Conservation (phyloP, 2,329 filamentous ascomycete species). For the Nannizziopsis barbatae region DNA sequence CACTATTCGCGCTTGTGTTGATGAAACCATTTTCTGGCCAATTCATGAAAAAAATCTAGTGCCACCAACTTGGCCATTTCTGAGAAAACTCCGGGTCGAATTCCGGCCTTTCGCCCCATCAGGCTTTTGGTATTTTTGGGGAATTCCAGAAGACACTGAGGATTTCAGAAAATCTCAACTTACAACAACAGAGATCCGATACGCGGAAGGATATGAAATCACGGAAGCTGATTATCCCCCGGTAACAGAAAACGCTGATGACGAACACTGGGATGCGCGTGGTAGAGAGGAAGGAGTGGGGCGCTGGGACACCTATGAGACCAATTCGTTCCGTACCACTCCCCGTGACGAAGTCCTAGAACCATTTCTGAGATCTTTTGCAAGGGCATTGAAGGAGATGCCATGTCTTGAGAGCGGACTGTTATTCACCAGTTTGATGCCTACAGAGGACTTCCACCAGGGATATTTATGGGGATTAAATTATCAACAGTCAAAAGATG, state of each 20-base stretch:
- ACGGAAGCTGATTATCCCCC: conserved; percentile 8
- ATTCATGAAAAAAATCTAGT: conserved; percentile 18
- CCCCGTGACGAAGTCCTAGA: conserved; percentile 10
- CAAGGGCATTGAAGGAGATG: conserved; percentile 11
- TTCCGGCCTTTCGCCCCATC: conserved; percentile 9
- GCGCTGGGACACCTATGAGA: not conserved
- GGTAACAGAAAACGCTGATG: conserved; percentile 2
- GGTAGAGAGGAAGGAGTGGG: not conserved
- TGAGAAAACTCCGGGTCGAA: conserved; percentile 6
- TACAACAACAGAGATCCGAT: conserved; percentile 3
- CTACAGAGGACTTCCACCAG: not conserved
- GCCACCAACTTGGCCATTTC: conserved; percentile 6
- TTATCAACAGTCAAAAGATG: conserved; percentile 2
- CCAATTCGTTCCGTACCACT: conserved; percentile 7
- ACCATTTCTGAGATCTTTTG: conserved; percentile 11
- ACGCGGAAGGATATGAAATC: conserved; percentile 1
- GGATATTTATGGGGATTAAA: conserved; percentile 8
- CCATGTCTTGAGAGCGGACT: conserved; percentile 3
- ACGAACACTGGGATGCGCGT: conserved; percentile 4
- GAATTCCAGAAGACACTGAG: too few relatives aligned
- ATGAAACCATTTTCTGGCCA: conserved; percentile 10
- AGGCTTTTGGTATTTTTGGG: conserved; percentile 11
- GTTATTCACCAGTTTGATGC: conserved; percentile 3
- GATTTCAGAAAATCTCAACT: too few relatives aligned
- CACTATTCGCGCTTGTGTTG: conserved; percentile 5